Evolutionary conservation across 306 rosid species (phyloP), one percentile per base, ranked within the genome.

Genomic region (Quercus berberidifolia): DNA sequence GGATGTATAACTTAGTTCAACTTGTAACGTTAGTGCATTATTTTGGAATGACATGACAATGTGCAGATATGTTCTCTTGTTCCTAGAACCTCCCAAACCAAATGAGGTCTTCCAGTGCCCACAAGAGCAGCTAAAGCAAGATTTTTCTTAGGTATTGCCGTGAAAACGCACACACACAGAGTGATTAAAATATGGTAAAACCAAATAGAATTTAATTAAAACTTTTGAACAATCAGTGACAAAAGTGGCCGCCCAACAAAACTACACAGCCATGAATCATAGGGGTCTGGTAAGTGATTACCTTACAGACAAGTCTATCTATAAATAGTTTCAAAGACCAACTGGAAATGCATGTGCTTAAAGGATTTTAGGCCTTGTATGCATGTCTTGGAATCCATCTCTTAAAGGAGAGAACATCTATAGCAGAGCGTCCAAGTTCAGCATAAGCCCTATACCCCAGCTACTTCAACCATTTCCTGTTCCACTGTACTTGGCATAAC

Each of bases 391-490:
- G 79, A 55, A 67, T 31, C 63, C 7, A 33, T 25, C 31, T 55
- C 78, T 64, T 14, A 13, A 26, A 18, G 75, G 9, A 35, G 43
- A 23, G 57, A 73, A 33, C 73, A 18, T 21, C 71, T 46, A 63
- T 30, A 54, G 57, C 78, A 72, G 12, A n/a, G 71, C 28, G 28
- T 71, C 55, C 78, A 81, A 26, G 55, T 75, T 57, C n/a, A 33
- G 71, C 59, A 82, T 12, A 25, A 78, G 19, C 63, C 51, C 81
- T 75, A 94, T 19, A 92, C 85, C n/a, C 79, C 86, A 69, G 88
- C 46, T 72, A 89, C 99, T 84, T 96, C 99, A 10, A 73, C 91
- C 99, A 95, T 95, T 88, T 95, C 99, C 72, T 93, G 98, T 69
- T 95, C 99, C 28, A 93, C 98, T 0, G 96, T 82, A 57, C 86